These are phyloP conservation scores for Thelonectria rubi DNA, from an alignment of 2,329 filamentous ascomycete species.

Conservation along the genomic window DNA sequence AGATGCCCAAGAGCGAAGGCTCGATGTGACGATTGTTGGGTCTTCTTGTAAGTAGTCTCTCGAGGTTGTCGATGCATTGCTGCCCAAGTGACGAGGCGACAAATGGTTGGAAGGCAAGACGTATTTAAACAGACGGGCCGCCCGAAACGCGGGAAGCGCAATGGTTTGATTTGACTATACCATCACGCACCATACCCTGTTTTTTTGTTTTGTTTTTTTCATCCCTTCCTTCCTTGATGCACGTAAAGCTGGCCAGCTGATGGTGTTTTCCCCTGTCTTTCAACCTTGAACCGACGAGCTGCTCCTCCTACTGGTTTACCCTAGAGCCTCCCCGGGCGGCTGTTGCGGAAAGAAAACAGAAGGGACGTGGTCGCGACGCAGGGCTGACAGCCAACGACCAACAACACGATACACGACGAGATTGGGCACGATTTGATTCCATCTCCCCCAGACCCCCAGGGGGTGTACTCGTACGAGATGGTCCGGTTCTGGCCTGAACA, in stretches of 20 bases:
- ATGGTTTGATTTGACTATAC: background rate
- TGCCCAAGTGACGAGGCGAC: conserved; percentile 5
- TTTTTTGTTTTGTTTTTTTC: background rate
- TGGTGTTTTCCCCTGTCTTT: background rate
- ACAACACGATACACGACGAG: background rate
- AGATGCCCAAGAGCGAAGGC: background rate
- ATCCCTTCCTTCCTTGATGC: background rate
- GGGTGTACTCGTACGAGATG: background rate
- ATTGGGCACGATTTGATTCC: conserved; percentile 1
- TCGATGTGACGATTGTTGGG: too few relatives aligned
- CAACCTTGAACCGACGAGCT: too few relatives aligned
- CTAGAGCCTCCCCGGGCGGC: background rate
- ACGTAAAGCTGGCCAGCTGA: background rate
- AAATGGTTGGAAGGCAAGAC: background rate
- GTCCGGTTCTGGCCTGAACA: too few relatives aligned
- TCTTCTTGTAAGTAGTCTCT: too few relatives aligned
- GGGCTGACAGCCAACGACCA: background rate
- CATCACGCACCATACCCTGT: background rate
- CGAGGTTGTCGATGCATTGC: conserved; percentile 9
- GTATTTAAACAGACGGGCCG: background rate
- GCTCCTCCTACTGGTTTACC: background rate
- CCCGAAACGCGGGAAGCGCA: background rate
- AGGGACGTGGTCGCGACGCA: background rate
- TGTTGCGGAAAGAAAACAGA: background rate
- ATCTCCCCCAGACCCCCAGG: background rate